Base-by-base conservation (phyloP, 345 rosid species). In the Balakata baccata region DNA sequence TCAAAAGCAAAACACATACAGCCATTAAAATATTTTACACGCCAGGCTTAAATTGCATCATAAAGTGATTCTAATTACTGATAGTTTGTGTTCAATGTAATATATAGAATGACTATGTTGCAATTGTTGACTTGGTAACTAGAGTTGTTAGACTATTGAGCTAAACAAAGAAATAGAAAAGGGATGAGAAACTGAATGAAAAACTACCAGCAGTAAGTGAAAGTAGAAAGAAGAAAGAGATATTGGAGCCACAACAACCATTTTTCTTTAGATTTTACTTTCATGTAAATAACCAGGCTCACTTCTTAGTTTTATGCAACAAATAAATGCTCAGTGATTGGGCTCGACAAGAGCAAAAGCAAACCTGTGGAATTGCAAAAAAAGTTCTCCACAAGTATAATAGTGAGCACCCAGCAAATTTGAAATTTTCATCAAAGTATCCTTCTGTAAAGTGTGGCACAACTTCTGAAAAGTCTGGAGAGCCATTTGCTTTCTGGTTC, bases 351-450 rank as follows among this genome's bases (percentile, higher is more conserved):
- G 64, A 20, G 17, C 64, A 64, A n/a, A 64, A 71, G 51, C 65
- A 75, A 86, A 95, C 99, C 99, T 85, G 91, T 95, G 99, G 79
- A 92, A 89, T 80, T 77, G 86, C 51, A n/a, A 95, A 85, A 84
- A 95, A 91, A 56, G 77, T 78, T 80, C 75, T 87, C 98, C 99
- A 95, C 64, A 95, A 85, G 82, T 81, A 83, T 59, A 82, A 86
- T 18, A 87, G 70, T 95, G 99, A 71, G 83, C 78, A 29, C 99
- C 92, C 50, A 86, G 77, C 74, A 83, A 81, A 74, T 89, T 73
- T 73, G 89, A 92, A 39, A 84, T 58, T 74, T 84, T 84, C 64
- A 80, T 60, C 38, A 86, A 70, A 81, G 81, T 84, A 71, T 86
- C 94, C 77, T 82, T 82, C 0, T 97, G 52, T 66, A 88, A 75